These are phyloP conservation scores for Tuber microsphaerosporum DNA, from an alignment of 495 filamentous ascomycete genomes.

Conservation along the genomic window DNA sequence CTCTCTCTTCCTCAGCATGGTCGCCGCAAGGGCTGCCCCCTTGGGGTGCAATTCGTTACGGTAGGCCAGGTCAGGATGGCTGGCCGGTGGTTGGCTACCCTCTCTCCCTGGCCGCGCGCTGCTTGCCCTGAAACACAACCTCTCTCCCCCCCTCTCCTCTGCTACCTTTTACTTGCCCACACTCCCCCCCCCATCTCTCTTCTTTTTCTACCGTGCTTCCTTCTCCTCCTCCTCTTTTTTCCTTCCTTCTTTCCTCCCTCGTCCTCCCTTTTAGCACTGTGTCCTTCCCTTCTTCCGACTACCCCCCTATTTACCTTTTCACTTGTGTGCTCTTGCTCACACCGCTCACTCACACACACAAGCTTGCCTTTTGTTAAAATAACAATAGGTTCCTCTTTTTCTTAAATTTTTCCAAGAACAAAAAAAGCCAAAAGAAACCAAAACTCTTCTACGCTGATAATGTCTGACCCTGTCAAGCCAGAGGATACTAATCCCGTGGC, in stretches of 20 bases:
- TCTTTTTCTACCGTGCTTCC: constrained; percentile 23
- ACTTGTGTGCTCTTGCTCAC: constrained; percentile 18
- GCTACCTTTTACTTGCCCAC: constrained; percentile 32
- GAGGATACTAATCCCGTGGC: constrained; percentile 47
- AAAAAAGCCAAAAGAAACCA: not conserved
- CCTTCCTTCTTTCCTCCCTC: constrained; percentile 39
- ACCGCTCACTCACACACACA: not conserved
- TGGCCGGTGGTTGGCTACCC: constrained; percentile 12
- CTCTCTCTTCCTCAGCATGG: not conserved
- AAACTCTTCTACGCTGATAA: constrained; percentile 15
- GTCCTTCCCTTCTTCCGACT: constrained; percentile 7
- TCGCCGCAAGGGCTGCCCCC: constrained; percentile 21
- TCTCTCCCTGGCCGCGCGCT: constrained; percentile 25
- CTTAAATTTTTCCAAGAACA: not conserved
- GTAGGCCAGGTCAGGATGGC: constrained; percentile 15
- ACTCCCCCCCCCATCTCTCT: constrained; percentile 16
- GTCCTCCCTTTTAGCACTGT: constrained; percentile 23
- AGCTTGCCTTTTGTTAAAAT: constrained; percentile 8
- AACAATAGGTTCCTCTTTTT: constrained; percentile 7
- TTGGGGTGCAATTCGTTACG: constrained; percentile 7
- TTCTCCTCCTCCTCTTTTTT: constrained; percentile 25
- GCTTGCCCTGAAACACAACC: constrained; percentile 34
- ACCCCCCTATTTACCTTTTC: constrained; percentile 1
- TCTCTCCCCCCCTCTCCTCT: constrained; percentile 14
- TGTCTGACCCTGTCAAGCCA: constrained; percentile 43